Conservation (phyloP, 1,284 basidiomycete species). For the Ustilago tritici region DNA sequence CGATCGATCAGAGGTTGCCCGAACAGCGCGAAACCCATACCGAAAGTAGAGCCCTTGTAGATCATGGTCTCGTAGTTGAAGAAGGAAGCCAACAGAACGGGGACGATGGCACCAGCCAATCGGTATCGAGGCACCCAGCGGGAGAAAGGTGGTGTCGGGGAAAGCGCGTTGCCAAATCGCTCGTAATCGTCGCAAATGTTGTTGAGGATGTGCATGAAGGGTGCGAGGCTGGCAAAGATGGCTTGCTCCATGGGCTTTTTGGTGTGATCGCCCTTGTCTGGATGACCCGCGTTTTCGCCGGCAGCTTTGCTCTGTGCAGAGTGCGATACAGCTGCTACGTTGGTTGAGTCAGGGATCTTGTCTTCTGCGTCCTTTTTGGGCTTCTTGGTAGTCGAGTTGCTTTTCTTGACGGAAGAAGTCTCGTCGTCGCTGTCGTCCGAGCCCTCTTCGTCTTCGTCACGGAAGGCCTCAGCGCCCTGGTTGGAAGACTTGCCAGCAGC, state of each 20-base stretch:
- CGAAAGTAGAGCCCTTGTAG: constrained; percentile 71
- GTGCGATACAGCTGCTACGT: constrained; percentile 63
- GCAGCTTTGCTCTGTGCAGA: constrained; percentile 69
- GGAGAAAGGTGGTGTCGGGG: constrained; percentile 70
- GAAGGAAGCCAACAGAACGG: constrained; percentile 70
- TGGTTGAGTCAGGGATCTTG: constrained; percentile 69
- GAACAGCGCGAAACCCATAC: constrained; percentile 73
- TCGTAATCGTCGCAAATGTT: constrained; percentile 68
- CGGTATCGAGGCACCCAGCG: constrained; percentile 64
- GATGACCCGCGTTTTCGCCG: constrained; percentile 56
- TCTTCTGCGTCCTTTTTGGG: constrained; percentile 38
- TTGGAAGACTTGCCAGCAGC: constrained; percentile 70
- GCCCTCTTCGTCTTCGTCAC: constrained; percentile 23
- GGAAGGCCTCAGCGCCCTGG: constrained; percentile 10
- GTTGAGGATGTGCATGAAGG: constrained; percentile 74
- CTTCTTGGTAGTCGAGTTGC: constrained; percentile 21
- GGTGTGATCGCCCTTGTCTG: constrained; percentile 67
- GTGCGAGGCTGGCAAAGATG: constrained; percentile 69
- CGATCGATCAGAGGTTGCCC: constrained; percentile 73
- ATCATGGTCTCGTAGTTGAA: constrained; percentile 72
- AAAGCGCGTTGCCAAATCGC: constrained; percentile 70
- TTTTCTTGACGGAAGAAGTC: constrained; percentile 25
- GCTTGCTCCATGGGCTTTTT: constrained; percentile 64
- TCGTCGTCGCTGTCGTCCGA: constrained; percentile 21
- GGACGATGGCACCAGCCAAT: constrained; percentile 68